These are phyloP conservation scores for Taxillus chinensis DNA, from an alignment of 164 flowering plant genomes.

Conservation along the genomic window DNA sequence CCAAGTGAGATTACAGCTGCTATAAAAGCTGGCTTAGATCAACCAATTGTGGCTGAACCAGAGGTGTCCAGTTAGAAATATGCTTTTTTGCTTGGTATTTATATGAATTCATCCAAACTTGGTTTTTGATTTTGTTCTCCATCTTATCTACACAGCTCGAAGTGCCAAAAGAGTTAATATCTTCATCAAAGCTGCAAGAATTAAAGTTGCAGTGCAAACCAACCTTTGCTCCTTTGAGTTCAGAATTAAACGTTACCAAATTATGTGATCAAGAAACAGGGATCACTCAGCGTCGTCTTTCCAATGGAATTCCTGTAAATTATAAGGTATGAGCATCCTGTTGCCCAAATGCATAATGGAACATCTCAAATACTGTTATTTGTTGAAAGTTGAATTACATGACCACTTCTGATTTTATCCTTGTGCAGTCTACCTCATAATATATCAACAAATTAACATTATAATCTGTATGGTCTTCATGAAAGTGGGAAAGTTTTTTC, in stretches of 20 bases:
- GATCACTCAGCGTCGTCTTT: conserved; percentile 71
- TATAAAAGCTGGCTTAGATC: conserved; percentile 61
- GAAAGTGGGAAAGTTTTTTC: too few relatives aligned
- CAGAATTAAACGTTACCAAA: conserved; percentile 33
- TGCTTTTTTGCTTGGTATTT: neutral
- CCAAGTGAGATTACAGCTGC: conserved; percentile 74
- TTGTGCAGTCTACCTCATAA: too few relatives aligned
- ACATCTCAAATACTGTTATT: neutral
- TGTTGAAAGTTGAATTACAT: too few relatives aligned
- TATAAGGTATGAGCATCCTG: conserved; percentile 56
- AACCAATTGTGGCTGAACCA: conserved; percentile 83
- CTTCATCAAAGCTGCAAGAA: conserved; percentile 53
- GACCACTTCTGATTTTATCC: too few relatives aligned
- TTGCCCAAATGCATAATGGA: neutral
- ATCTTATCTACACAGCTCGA: conserved; percentile 56
- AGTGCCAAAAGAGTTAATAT: conserved; percentile 84
- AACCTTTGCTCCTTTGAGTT: conserved; percentile 46
- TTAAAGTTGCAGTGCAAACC: conserved; percentile 47
- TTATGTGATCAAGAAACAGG: conserved; percentile 81
- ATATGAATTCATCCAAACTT: neutral
- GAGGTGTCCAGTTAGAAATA: conserved; percentile 44
- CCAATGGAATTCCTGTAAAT: conserved; percentile 91
- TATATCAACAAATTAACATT: too few relatives aligned
- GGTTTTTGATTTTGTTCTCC: conserved; percentile 3
- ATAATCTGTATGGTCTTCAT: too few relatives aligned